Base-by-base conservation (phyloP, 176 grass and related monocot genomes). In the Musa schizocarpa region DNA sequence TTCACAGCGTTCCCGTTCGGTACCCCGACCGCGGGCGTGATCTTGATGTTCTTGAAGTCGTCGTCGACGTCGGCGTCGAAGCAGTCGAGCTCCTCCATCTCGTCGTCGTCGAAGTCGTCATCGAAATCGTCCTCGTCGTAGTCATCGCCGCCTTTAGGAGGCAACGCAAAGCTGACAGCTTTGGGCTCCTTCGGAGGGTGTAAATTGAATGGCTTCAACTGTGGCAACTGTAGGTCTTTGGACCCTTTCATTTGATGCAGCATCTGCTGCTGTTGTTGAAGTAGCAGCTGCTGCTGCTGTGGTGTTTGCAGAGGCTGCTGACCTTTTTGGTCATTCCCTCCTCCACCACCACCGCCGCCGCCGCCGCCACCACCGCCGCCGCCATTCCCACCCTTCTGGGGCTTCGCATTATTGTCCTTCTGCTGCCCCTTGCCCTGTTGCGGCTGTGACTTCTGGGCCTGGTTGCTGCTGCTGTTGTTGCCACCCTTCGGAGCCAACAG, bases 241-340 rank as follows among this genome's bases (percentile, higher is more conserved):
- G 89, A 81, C 16, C 88, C 89, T 77, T 89, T 80, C 89, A 92
- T 90, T 69, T 92, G 81, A 73, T 92, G 58, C 75, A 79, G 79
- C 52, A 84, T 83, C 3, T 90, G 84, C 59, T 88, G 50, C 65
- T 85, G 11, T 76, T 80, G 10, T 9, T 10, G 59, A 0, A 9
- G 58, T 17, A 21, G 26, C 67, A 20, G 34, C 82, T 81, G 69
- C 23, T 67, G 19, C n/a, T 3, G 14, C 34, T 29, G 17, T 14
- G 48, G 69, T 21, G 68, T 63, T 50, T 61, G 65, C 67, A 51
- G 29, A 13, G 1, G 65, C 0, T 55, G 74, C 0, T 77, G 72
- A 2, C 24, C 54, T 3, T 69, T 59, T 21, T 68, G 73, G 4
- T 54, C 78, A 17, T 91, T 78, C 4, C 69, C 87, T 8, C 71